Evolutionary conservation across 2,329 filamentous ascomycete species (phyloP), one percentile per base, ranked within the genome.

Genomic region (Immersiporthe knoxdaviesiana): DNA sequence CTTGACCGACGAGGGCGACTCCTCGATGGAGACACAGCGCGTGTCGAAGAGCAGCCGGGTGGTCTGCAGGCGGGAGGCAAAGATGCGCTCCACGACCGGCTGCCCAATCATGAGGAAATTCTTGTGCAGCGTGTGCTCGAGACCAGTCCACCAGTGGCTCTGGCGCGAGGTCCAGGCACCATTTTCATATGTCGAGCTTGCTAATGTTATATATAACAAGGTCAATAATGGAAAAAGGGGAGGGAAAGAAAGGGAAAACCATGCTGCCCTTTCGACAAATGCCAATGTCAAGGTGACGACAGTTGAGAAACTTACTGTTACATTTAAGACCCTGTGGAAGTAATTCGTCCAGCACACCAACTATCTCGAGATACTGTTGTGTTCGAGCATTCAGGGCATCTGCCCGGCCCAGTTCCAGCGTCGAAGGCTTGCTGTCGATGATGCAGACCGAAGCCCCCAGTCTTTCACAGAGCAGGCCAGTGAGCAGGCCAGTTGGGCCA

Each of bases 101-200:
- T 85, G 83, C 6, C 83, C 83, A 64, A 85, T 81, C 83, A 85
- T 84, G 59, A 85, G 77, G 30, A 85, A 84, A 71, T 84, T 84
- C 71, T 80, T 83, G 73, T 83, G 82, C 30, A 81, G 74, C 4
- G 79, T 79, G 71, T 84, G 78, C 61, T 83, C 77, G 5, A 85
- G 78, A 18, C 79, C 75, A 12, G 81, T 80, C 83, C 83, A 84
- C 83, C 83, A 85, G 24, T 81, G 75, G 71, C 79, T 84, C 65
- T 84, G 83, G 1, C 81, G 79, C 35, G 82, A 83, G 61, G 79
- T 82, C 75, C 84, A 84, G n/a, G 79, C 75, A 0, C 83, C 83
- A 11, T 82, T 75, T 3, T 78, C 78, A 66, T 83, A 85, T 0
- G 81, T 84, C 5, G 83, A 84, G 68, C 82, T 59, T 59, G 54